These are phyloP conservation scores for Microbotryum saponariae DNA, from an alignment of 1,284 basidiomycete genomes.

Conservation along the genomic window DNA sequence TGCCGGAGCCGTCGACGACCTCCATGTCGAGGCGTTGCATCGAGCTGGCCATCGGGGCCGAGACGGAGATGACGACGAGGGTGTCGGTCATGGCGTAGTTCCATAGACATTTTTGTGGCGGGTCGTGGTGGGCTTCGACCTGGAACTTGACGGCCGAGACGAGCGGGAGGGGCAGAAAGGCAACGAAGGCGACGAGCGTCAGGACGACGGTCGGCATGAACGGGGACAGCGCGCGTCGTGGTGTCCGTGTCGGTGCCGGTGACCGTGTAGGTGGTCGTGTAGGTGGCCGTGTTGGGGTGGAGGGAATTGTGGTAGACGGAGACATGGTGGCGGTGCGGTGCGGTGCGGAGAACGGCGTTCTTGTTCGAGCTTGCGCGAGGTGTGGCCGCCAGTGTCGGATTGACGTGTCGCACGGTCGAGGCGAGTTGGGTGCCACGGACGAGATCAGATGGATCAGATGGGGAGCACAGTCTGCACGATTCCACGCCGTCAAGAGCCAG, in stretches of 20 bases:
- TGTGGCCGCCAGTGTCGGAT: too few relatives aligned
- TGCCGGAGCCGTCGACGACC: constrained; percentile 79
- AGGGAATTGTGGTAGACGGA: too few relatives aligned
- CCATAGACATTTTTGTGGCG: constrained; percentile 79
- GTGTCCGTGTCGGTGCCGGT: not conserved
- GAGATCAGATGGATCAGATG: too few relatives aligned
- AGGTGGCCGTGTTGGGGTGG: not conserved
- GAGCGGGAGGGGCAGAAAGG: not conserved
- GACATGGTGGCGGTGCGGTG: too few relatives aligned
- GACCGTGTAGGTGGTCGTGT: not conserved
- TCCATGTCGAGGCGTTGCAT: constrained; percentile 72
- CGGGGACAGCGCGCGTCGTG: not conserved
- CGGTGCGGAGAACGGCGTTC: too few relatives aligned
- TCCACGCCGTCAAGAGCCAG: too few relatives aligned
- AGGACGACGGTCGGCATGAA: not conserved
- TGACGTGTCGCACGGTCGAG: too few relatives aligned
- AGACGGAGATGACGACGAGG: constrained; percentile 80
- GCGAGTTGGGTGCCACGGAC: too few relatives aligned
- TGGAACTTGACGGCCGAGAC: constrained; percentile 69
- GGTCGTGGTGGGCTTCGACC: constrained; percentile 59
- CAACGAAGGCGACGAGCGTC: not conserved
- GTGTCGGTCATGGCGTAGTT: constrained; percentile 77
- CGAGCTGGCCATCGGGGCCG: constrained; percentile 23
- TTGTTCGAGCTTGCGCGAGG: too few relatives aligned
- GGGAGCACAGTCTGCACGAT: too few relatives aligned